Evolutionary conservation across 208 protist genomes (phyloP).

Genomic region (Trypanosoma cruzi): DNA sequence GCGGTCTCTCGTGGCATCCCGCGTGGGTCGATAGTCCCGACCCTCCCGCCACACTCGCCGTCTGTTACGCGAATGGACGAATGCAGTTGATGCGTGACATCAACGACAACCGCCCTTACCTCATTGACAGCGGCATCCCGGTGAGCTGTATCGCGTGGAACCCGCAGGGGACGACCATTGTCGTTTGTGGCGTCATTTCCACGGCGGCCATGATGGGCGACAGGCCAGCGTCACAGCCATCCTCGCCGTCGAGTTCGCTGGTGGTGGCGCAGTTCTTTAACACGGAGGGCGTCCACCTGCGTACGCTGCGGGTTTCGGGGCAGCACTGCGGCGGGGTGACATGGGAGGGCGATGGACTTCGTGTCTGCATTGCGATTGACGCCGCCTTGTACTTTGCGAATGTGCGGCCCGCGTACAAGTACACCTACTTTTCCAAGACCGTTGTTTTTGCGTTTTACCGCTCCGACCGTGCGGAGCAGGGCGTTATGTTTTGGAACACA

Average conservation of each 20-base stretch:
- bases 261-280: conserved; percentile 95
- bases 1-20: conserved; percentile 83
- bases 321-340: conserved; percentile 83
- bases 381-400: conserved; percentile 97
- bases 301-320: conserved; percentile 92
- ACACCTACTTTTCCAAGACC: conserved; percentile 94
- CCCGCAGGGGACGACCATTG: conserved; percentile 92
- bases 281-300: conserved; percentile 89
- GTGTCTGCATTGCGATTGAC: conserved; percentile 95
- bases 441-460: conserved; percentile 93
- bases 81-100: conserved; percentile 94
- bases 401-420: conserved; percentile 96
- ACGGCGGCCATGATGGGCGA: conserved; percentile 24
- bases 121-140: conserved; percentile 92
- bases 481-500: conserved; percentile 96
- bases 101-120: conserved; percentile 78
- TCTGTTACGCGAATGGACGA: conserved; percentile 90
- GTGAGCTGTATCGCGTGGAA: conserved; percentile 92
- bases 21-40: conserved; percentile 85
- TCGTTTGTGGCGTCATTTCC: conserved; percentile 72
- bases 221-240: neutral
- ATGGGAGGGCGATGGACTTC: conserved; percentile 95
- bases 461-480: conserved; percentile 92
- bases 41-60: conserved; percentile 79
- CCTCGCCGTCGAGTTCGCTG: conserved; percentile 16